Percentiles rank a stretch among this genome's conserved stretches.
Conservation (phyloP, 73 alveolate species). For the Stentor coeruleus region DNA sequence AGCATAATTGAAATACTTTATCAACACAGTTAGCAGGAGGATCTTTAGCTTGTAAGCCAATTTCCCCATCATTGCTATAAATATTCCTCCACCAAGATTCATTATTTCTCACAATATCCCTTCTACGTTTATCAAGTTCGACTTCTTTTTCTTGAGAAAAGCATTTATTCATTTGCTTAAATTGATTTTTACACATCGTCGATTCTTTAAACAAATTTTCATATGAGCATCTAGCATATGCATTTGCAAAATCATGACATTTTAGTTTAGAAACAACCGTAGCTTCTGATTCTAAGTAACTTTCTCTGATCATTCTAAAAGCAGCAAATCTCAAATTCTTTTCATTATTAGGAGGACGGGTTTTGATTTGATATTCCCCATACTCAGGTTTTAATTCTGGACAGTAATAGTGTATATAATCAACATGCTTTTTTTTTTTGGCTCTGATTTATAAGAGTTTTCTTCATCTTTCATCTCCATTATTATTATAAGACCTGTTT, state of each 20-base stretch:
- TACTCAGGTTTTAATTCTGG: conserved; percentile 21
- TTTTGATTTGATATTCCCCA: conserved; percentile 33
- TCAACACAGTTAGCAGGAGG: conserved; percentile 22
- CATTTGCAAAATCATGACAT: conserved; percentile 43
- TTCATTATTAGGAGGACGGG: conserved; percentile 52
- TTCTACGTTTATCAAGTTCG: conserved; percentile 59
- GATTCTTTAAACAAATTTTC: conserved; percentile 44
- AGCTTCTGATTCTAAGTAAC: conserved; percentile 48
- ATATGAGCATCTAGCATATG: conserved; percentile 39
- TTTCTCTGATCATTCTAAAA: conserved; percentile 51
- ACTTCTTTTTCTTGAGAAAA: conserved; percentile 43
- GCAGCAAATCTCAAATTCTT: conserved; percentile 32
- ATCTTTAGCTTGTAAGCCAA: conserved; percentile 44
- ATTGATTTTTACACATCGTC: conserved; percentile 45
- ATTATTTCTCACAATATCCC: conserved; percentile 46
- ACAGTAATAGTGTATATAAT: no score
- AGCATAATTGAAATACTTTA: background rate
- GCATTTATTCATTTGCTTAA: conserved; percentile 45
- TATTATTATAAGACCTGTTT: no score
- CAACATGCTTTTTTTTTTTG: no score
- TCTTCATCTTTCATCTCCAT: no score
- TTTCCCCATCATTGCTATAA: conserved; percentile 57
- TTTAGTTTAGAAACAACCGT: conserved; percentile 37
- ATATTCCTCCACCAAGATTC: conserved; percentile 67
- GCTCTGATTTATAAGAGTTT: no score